phyloP scores from a whole-genome alignment of 306 rosid genomes.

The Trichosanthes cucumerina region DNA sequence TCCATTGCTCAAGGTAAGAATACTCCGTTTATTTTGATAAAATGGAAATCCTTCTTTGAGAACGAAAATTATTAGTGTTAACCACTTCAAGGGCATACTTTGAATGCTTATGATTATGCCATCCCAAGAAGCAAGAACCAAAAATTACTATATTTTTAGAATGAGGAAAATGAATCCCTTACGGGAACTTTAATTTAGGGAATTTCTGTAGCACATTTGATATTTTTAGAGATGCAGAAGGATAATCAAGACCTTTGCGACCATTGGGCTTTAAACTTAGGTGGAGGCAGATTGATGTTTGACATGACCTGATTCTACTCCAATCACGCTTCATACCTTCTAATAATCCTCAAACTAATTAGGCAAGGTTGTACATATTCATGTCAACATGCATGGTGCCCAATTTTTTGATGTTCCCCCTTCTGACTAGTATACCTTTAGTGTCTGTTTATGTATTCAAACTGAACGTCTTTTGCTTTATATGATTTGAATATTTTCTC shows the following conservation, averaged over 20 bases:
- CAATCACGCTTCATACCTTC: neutral
- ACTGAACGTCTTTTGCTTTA: neutral
- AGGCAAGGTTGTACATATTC: neutral
- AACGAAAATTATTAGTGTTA: neutral
- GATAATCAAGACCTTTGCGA: neutral
- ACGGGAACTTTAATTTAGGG: neutral
- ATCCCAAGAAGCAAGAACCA: neutral
- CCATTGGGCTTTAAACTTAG: neutral
- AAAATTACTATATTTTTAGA: neutral
- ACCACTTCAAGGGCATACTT: neutral
- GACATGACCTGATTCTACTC: neutral
- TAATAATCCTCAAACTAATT: neutral
- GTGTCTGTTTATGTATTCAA: neutral
- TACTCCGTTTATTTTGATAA: neutral
- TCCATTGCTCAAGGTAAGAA: conserved; percentile 83
- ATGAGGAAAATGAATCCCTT: neutral
- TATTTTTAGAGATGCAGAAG: neutral
- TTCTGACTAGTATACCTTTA: neutral
- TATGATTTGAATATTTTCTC: conserved; percentile 8
- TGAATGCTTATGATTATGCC: neutral
- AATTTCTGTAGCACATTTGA: neutral
- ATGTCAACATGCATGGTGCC: neutral
- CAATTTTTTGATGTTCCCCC: neutral
- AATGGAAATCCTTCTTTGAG: neutral
- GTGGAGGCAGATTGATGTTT: neutral